Conservation (phyloP, 345 rosid genomes). For the Citrus medica region DNA sequence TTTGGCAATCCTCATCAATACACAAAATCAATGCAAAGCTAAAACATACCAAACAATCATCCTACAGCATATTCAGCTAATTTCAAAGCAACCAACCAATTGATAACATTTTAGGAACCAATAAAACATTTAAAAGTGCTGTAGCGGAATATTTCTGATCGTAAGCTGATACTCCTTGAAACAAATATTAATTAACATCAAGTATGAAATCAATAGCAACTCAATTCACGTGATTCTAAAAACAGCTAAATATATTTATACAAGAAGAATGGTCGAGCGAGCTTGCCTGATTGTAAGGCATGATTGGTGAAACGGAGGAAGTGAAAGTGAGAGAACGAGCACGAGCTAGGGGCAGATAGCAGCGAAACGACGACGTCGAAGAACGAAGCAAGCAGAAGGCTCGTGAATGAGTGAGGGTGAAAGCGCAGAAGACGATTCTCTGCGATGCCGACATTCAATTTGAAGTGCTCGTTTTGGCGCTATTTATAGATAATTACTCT, state of each 20-base stretch:
- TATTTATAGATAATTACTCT: background rate
- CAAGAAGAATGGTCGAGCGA: background rate
- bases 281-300: constrained; percentile 40
- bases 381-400: constrained; percentile 30
- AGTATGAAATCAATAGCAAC: background rate
- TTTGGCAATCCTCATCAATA: background rate
- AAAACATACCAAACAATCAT: background rate
- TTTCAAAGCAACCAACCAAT: background rate
- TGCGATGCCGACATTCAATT: constrained; percentile 39
- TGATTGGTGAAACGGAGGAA: constrained; percentile 16
- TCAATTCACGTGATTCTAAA: background rate
- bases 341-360: constrained; percentile 23
- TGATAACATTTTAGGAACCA: background rate
- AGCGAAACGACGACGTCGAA: constrained; percentile 10
- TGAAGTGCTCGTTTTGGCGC: background rate
- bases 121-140: too few species aligned
- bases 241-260: background rate
- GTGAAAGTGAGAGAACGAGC: constrained; percentile 15
- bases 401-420: constrained; percentile 6
- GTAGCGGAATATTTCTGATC: background rate
- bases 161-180: background rate
- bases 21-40: background rate
- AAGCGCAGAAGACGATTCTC: constrained; percentile 26
- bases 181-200: background rate
- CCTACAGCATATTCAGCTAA: background rate